Percentiles rank a stretch among this genome's conserved stretches.
Evolutionary conservation across 2,329 filamentous ascomycete genomes (phyloP).

Genomic region (Colletotrichum gloeosporioides): DNA sequence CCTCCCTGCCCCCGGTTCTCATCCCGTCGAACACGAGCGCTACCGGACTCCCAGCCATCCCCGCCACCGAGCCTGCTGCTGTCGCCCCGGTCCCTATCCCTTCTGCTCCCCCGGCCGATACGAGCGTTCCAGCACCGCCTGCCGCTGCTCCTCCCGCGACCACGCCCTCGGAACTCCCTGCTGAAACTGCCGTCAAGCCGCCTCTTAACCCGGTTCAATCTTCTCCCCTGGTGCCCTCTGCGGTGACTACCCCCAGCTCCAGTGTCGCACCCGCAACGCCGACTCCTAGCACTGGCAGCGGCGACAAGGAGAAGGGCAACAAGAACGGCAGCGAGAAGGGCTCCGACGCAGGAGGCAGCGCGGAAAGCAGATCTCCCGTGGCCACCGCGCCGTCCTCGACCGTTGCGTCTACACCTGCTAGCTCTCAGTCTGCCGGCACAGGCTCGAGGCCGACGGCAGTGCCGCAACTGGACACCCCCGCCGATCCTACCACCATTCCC

Average conservation of each 20-base stretch:
- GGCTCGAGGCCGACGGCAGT: neutral
- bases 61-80: neutral
- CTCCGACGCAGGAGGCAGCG: neutral
- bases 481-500: neutral
- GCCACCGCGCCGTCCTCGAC: neutral
- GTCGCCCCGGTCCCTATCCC: neutral
- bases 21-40: neutral
- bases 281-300: neutral
- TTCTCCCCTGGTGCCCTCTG: neutral
- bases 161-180: neutral
- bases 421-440: neutral
- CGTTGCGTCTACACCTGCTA: neutral
- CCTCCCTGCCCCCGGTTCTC: neutral
- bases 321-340: neutral
- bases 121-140: neutral
- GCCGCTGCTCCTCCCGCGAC: neutral
- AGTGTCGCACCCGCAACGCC: neutral
- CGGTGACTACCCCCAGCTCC: neutral
- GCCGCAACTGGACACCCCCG: neutral
- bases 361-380: neutral
- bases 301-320: neutral
- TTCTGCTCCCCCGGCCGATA: neutral
- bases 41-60: neutral
- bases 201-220: constrained; percentile 2
- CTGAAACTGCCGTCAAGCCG: neutral